Base-by-base conservation (phyloP, 345 rosid genomes). In the Anastatica hierochuntica region DNA sequence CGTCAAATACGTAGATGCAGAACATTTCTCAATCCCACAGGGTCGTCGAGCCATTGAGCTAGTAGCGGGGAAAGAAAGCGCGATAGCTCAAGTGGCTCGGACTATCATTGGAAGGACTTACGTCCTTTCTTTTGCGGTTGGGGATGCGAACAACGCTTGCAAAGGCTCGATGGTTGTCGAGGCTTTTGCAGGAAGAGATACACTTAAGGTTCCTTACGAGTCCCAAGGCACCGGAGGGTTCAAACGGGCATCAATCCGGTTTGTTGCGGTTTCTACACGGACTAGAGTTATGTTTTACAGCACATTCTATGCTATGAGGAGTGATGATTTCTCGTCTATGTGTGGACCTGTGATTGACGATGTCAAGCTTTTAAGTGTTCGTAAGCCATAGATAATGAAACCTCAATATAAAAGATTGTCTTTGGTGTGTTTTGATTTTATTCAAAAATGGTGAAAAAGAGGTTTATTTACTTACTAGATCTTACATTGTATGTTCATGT, bases 321-420 rank as follows among this genome's bases (percentile, higher is more conserved):
- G 60, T 35, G 95, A 83, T 14, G 79, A 81, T 66, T 79, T 74
- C 46, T 78, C 85, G 42, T 78, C 90, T 4, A 75, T 89, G 4
- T 89, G 97, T 14, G 90, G 97, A 0, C 95, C 97, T 0, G 85
- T 85, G 4, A 42, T 89, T 11, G 94, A 89, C 29, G 88, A 85
- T 24, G 84, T 83, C 43, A 78, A 60, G 58, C 70, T 89, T 46
- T 38, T 81, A 58, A 77, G 86, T 20, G 69, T 66, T 26, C 72
- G 72, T 24, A 58, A 41, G 34, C 64, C 66, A 35, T 79, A n/a
- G n/a, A n/a, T n/a, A n/a, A n/a, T n/a, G n/a, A n/a, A n/a, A n/a
- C n/a, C n/a, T n/a, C n/a, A n/a, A n/a, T n/a, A n/a, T n/a, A n/a
- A n/a, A n/a, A n/a, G n/a, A n/a, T n/a, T n/a, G n/a, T n/a, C n/a